phyloP scores from a whole-genome alignment of 305 asterid genomes.

The Fraxinus xanthoxyloides region DNA sequence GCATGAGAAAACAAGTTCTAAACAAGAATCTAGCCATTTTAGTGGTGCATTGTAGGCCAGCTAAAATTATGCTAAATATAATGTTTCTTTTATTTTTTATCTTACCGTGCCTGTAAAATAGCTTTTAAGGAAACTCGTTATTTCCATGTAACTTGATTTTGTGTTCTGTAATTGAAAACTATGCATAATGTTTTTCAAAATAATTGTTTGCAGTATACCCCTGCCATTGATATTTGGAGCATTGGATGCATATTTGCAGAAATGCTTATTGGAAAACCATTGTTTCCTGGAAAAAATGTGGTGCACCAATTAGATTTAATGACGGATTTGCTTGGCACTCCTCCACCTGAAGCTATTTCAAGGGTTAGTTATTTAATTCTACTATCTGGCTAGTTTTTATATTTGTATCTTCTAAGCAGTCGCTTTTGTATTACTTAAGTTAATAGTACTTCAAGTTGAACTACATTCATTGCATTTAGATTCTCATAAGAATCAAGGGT shows the following conservation, averaged over 20 bases:
- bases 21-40: not conserved
- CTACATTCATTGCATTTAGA: not conserved
- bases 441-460: not conserved
- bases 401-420: not conserved
- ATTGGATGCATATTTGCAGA: constrained; percentile 84
- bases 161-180: constrained; percentile 6
- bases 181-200: not conserved
- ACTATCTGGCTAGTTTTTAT: not conserved
- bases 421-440: not conserved
- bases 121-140: not conserved
- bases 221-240: constrained; percentile 85
- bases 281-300: constrained; percentile 78
- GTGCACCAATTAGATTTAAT: constrained; percentile 78
- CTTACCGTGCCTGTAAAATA: not conserved
- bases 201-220: constrained; percentile 58
- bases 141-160: not conserved
- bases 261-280: constrained; percentile 70
- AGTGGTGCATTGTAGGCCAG: not conserved
- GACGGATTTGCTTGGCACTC: constrained; percentile 78
- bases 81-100: not conserved
- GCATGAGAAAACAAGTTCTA: not conserved
- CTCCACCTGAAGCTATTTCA: constrained; percentile 68
- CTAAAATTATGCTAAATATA: not conserved
- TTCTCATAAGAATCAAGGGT: not conserved
- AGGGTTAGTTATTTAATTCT: constrained; percentile 47